phyloP scores from a whole-genome alignment of 2,329 filamentous ascomycete genomes.

The Fusarium udum region DNA sequence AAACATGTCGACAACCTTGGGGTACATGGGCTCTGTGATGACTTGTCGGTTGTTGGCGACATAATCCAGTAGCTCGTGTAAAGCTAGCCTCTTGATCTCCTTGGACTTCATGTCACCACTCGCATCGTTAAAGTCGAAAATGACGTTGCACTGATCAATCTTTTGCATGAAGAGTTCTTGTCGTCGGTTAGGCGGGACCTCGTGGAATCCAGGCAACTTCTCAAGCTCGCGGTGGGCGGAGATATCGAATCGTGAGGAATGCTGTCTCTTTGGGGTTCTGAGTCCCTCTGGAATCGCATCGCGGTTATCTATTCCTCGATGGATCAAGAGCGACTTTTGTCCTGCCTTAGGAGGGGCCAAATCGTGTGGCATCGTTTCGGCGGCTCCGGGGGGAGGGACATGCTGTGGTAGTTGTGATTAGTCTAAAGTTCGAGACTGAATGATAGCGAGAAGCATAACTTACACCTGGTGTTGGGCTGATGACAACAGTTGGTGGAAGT shows the following conservation, averaged over 20 bases:
- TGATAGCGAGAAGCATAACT: constrained; percentile 50
- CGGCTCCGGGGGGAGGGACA: constrained; percentile 88
- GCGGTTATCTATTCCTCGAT: constrained; percentile 88
- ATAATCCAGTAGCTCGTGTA: constrained; percentile 97
- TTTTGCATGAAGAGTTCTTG: constrained; percentile 99
- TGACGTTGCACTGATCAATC: constrained; percentile 99
- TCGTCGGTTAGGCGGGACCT: constrained; percentile 91
- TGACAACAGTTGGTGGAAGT: constrained; percentile 87
- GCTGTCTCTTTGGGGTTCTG: constrained; percentile 93
- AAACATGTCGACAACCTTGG: constrained; percentile 98
- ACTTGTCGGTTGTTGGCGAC: constrained; percentile 98
- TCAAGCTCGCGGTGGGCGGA: constrained; percentile 96
- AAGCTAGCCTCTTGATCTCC: constrained; percentile 95
- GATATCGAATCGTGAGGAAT: constrained; percentile 97
- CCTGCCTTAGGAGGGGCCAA: constrained; percentile 92
- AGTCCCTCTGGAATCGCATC: constrained; percentile 92
- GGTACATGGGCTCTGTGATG: constrained; percentile 99
- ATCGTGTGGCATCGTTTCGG: constrained; percentile 98
- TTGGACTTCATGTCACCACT: constrained; percentile 99
- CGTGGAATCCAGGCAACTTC: constrained; percentile 96
- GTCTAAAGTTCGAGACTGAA: neutral
- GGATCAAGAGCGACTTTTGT: constrained; percentile 86
- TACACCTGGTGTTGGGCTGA: constrained; percentile 93
- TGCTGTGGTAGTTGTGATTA: constrained; percentile 61
- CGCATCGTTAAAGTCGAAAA: constrained; percentile 99